Evolutionary conservation across 495 filamentous ascomycete species (phyloP), one percentile per base, ranked within the genome.

Genomic region (Geopyxis carbonaria): DNA sequence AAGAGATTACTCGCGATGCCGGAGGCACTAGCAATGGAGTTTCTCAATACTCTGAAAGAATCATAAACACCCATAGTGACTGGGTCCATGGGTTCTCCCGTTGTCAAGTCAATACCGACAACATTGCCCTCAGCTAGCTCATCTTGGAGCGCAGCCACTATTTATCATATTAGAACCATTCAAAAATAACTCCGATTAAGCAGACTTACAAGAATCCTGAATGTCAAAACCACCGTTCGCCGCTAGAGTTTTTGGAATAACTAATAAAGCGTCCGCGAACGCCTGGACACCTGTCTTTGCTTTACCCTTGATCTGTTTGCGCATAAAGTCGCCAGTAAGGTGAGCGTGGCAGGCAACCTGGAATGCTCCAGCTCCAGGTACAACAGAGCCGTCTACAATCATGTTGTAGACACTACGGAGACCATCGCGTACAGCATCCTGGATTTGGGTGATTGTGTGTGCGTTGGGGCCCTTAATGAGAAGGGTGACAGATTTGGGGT

Each of bases 401-500:
- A 91, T 93, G 64, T 95, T 97, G 70, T 93, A 94, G 33, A 94
- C 85, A 50, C 81, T 89, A 45, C 89, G 70, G 34, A 97, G 65
- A 34, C 89, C 91, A 56, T 97, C 89, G 20, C 89, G 78, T n/a
- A 97, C 89, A 4, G 89, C 89, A 59, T 97, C 89, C 43, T 81
- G 86, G 41, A 97, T 81, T 56, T 97, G 89, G 20, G 76, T 75
- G 53, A 97, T 95, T 32, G 91, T 95, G 61, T 97, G 89, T 51
- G 72, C 65, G 61, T 97, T 97, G 28, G 89, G 89, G 30, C 89
- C 89, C 66, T 97, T 97, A 65, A 97, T 94, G 40, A 97, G 68
- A 9, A 97, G 66, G 14, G 89, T 97, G n/a, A 95, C 91, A 4
- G 91, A 94, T 66, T 95, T 97, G 35, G 89, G 81, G 35, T 95